These are phyloP conservation scores for Rhizopogon roseolus DNA, from an alignment of 768 basidiomycete genomes.

Conservation along the genomic window DNA sequence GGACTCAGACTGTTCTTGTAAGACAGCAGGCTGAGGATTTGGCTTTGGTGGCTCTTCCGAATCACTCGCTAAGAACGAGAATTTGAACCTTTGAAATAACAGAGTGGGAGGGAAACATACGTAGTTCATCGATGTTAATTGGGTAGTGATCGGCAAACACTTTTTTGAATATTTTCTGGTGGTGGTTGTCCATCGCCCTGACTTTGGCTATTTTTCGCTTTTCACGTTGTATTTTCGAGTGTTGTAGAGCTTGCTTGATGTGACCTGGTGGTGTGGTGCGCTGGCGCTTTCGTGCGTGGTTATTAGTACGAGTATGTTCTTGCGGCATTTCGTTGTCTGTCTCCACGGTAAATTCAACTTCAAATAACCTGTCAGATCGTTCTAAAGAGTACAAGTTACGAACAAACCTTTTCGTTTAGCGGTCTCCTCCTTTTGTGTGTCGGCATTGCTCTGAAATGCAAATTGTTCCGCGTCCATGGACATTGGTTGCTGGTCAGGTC, in stretches of 20 bases:
- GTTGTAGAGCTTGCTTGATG: constrained; percentile 23
- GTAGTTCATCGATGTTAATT: constrained; percentile 30
- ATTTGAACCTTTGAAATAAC: background rate
- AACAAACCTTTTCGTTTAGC: constrained; percentile 49
- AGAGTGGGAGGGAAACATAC: background rate
- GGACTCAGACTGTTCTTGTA: background rate
- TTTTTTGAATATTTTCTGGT: constrained; percentile 20
- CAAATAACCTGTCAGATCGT: background rate
- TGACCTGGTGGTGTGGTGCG: constrained; percentile 44
- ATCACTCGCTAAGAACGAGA: background rate
- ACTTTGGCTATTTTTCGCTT: constrained; percentile 37
- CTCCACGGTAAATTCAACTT: constrained; percentile 16
- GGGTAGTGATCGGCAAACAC: constrained; percentile 16
- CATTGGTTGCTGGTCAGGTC: constrained; percentile 6
- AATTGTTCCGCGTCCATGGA: constrained; percentile 23
- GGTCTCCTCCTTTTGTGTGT: constrained; percentile 21
- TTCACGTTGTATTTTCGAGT: constrained; percentile 35
- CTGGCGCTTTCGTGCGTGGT: constrained; percentile 38
- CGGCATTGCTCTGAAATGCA: constrained; percentile 10
- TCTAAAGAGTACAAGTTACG: background rate
- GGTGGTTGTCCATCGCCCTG: constrained; percentile 32
- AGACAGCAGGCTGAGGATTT: background rate
- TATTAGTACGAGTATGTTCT: constrained; percentile 26
- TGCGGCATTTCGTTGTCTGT: constrained; percentile 30
- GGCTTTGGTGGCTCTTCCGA: background rate